Conservation (phyloP, 306 rosid genomes). For the Quercus berberidifolia region DNA sequence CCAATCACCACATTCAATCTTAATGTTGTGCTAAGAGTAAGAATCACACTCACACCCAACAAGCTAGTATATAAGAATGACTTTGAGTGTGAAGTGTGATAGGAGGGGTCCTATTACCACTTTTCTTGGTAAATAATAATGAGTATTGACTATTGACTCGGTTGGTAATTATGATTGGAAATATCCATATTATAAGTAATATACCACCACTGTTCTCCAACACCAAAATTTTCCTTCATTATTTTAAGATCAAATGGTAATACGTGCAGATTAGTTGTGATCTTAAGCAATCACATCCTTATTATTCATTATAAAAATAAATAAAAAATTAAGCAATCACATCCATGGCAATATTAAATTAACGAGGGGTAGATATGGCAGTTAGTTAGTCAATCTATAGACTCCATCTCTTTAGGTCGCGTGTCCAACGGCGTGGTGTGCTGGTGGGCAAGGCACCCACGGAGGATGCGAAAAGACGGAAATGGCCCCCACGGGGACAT, state of each 20-base stretch:
- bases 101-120: not conserved
- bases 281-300: not conserved
- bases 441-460: not conserved
- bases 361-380: not conserved
- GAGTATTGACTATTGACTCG: too few relatives aligned
- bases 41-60: too few relatives aligned
- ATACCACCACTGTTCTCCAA: too few relatives aligned
- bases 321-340: not conserved
- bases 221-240: too few relatives aligned
- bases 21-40: too few relatives aligned
- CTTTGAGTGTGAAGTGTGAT: not conserved
- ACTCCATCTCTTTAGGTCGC: not conserved
- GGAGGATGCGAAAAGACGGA: not conserved
- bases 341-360: not conserved
- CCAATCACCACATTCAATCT: too few relatives aligned
- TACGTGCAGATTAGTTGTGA: not conserved
- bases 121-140: too few relatives aligned
- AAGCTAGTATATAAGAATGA: too few relatives aligned
- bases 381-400: not conserved
- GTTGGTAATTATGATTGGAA: too few relatives aligned
- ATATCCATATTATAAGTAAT: too few relatives aligned
- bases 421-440: not conserved
- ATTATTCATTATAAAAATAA: not conserved
- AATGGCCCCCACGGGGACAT: conserved; percentile 1
- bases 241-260: not conserved